Evolutionary conservation across 1,284 basidiomycete species (phyloP), one percentile per base, ranked within the genome.

Genomic region (Cutaneotrichosporon sp.): DNA sequence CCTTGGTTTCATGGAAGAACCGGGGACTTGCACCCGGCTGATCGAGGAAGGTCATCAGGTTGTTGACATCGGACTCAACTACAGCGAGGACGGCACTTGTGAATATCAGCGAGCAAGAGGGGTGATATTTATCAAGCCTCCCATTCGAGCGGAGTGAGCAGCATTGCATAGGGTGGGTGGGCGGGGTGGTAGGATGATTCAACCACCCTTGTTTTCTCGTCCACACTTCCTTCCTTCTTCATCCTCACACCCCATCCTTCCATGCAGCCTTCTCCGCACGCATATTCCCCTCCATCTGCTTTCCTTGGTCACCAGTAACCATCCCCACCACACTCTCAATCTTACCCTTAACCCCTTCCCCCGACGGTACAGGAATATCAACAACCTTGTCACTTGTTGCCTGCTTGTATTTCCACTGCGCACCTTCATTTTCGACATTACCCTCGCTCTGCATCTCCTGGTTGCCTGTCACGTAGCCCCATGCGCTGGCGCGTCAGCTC

Each of bases 231-330:
- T 49, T 49, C 49, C 49, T 26, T 26, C 36, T 21, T 42, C 11
- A 13, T 30, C 22, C 31, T 53, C 32, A 71, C 5, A 68, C 65
- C 4, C 72, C 73, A 30, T 71, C 65, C 31, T 65, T 77, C 79
- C 79, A 81, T 36, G 77, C 78, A 2, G 80, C 78, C 67, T 77
- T 78, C 66, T 74, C 73, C 0, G 72, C 72, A 13, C 68, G 65
- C 34, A 64, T 9, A 64, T 82, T 82, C 22, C 78, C 80, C 61
- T 77, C 71, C 60, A 71, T 76, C 70, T 82, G 81, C 67, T 72
- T 72, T 52, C 70, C 69, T 60, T 70, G 60, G 69, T 81, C 76
- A 0, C 76, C 77, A 0, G 73, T 78, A 2, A 73, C 72, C 68
- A 79, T 79, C 4, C 79, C 80, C 21, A 69, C 69, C 0, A 75